Percentiles rank a stretch among this genome's conserved stretches.
These are phyloP conservation scores for Fusarium denticulatum DNA, from an alignment of 2,329 filamentous ascomycete genomes.

Conservation along the genomic window DNA sequence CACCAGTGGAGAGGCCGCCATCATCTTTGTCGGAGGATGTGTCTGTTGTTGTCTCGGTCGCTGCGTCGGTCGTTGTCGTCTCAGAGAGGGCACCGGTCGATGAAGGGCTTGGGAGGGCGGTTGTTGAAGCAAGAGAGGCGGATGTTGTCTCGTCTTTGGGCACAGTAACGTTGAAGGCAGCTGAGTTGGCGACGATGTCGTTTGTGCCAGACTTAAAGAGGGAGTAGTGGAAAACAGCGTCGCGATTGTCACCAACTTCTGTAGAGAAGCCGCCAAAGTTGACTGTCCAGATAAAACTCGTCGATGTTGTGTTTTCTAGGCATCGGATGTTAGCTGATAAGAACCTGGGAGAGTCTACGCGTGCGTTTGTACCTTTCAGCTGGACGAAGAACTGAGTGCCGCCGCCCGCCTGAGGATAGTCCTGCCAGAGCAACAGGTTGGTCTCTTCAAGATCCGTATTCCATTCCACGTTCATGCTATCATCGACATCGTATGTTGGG, in stretches of 20 bases:
- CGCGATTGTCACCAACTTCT: constrained; percentile 9
- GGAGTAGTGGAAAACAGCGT: constrained; percentile 34
- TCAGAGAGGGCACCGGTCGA: neutral
- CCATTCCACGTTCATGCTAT: constrained; percentile 42
- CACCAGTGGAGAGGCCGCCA: constrained; percentile 30
- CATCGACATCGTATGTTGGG: constrained; percentile 31
- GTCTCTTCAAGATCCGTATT: constrained; percentile 29
- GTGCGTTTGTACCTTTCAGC: neutral
- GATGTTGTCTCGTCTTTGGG: constrained; percentile 3
- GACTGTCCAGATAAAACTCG: constrained; percentile 35
- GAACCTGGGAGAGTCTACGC: accelerated
- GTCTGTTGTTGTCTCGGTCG: neutral
- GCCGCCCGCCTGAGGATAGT: constrained; percentile 27
- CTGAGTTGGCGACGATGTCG: constrained; percentile 20
- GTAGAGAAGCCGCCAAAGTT: constrained; percentile 22
- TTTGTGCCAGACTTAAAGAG: constrained; percentile 21
- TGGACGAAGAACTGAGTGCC: constrained; percentile 9
- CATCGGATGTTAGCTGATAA: neutral
- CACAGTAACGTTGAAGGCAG: constrained; percentile 38
- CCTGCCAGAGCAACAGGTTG: constrained; percentile 36
- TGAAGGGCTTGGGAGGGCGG: neutral
- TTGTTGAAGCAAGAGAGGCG: neutral
- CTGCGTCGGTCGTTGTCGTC: constrained; percentile 2
- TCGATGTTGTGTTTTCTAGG: constrained; percentile 33
- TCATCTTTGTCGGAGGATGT: neutral